phyloP scores from a whole-genome alignment of 805 yeast genomes.

The Isabelozyma heimii region DNA sequence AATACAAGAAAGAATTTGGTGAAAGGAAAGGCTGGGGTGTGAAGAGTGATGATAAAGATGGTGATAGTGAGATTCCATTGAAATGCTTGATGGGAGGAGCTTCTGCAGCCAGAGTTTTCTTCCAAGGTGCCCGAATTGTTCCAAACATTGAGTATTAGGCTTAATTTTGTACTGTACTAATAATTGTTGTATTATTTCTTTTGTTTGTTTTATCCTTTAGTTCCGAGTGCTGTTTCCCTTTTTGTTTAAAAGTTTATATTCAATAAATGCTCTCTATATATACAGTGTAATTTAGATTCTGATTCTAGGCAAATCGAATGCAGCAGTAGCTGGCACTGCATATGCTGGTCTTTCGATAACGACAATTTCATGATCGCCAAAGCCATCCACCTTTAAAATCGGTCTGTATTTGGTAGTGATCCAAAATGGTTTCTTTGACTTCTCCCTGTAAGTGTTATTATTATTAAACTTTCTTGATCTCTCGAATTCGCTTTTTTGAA shows the following conservation, averaged over 20 bases:
- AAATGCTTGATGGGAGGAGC: constrained; percentile 62
- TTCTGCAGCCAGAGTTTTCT: constrained; percentile 66
- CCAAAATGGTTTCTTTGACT: constrained; percentile 56
- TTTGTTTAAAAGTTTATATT: too few species aligned
- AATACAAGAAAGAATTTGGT: constrained; percentile 54
- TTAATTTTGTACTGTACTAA: too few species aligned
- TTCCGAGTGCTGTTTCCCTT: too few species aligned
- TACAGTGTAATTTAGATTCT: constrained; percentile 29
- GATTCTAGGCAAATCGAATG: constrained; percentile 61
- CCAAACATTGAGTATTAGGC: constrained; percentile 18
- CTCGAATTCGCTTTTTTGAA: constrained; percentile 28
- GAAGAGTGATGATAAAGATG: constrained; percentile 50
- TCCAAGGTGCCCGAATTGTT: constrained; percentile 61
- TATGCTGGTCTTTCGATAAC: constrained; percentile 75
- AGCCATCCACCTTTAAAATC: constrained; percentile 56
- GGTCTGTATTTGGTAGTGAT: constrained; percentile 74
- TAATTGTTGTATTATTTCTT: too few species aligned
- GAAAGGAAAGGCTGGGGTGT: constrained; percentile 50
- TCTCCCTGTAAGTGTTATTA: constrained; percentile 3
- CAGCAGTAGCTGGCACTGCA: constrained; percentile 56
- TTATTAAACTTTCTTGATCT: constrained; percentile 37
- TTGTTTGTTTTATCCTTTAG: too few species aligned
- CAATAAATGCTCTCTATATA: neutral
- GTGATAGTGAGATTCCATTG: constrained; percentile 36
- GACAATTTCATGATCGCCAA: constrained; percentile 57